Percentiles rank a stretch among this genome's conserved stretches.
These are phyloP conservation scores for Fusarium sp. DNA, from an alignment of 2,329 filamentous ascomycete genomes.

Conservation along the genomic window DNA sequence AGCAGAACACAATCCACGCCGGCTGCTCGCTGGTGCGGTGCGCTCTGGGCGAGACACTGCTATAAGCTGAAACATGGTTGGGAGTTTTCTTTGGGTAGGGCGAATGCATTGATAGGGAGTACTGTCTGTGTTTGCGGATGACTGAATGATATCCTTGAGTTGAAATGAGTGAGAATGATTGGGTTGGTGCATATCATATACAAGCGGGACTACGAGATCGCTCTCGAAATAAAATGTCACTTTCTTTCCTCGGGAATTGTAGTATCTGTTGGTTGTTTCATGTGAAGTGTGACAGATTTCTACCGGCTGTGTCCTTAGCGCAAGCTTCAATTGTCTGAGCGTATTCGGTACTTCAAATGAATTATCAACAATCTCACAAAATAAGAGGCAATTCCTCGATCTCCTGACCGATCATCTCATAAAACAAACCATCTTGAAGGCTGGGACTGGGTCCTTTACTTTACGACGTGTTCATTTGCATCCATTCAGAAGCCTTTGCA, in stretches of 20 bases:
- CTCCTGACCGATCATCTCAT: constrained; percentile 13
- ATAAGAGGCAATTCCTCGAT: background rate
- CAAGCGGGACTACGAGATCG: constrained; percentile 45
- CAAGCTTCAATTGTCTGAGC: background rate
- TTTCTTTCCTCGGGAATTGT: constrained; percentile 35
- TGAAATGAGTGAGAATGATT: constrained; percentile 41
- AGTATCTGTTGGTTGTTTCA: background rate
- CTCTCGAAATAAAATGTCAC: constrained; percentile 48
- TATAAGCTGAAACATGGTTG: constrained; percentile 62
- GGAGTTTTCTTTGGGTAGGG: constrained; percentile 10
- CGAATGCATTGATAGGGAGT: constrained; percentile 33
- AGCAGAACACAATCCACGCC: constrained; percentile 87
- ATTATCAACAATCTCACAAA: background rate
- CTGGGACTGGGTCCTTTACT: constrained; percentile 10
- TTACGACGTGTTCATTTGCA: constrained; percentile 22
- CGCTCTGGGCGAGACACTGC: constrained; percentile 88
- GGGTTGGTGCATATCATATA: constrained; percentile 42
- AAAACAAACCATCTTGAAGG: constrained; percentile 20
- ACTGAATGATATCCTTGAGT: constrained; percentile 46
- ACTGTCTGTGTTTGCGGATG: constrained; percentile 24
- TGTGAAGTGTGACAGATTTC: background rate
- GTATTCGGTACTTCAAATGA: background rate
- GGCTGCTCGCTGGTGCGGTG: constrained; percentile 93
- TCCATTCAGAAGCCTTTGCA: constrained; percentile 33
- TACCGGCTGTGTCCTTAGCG: background rate